Conservation (phyloP, 805 yeast genomes). For the Saturnispora galanensis region DNA sequence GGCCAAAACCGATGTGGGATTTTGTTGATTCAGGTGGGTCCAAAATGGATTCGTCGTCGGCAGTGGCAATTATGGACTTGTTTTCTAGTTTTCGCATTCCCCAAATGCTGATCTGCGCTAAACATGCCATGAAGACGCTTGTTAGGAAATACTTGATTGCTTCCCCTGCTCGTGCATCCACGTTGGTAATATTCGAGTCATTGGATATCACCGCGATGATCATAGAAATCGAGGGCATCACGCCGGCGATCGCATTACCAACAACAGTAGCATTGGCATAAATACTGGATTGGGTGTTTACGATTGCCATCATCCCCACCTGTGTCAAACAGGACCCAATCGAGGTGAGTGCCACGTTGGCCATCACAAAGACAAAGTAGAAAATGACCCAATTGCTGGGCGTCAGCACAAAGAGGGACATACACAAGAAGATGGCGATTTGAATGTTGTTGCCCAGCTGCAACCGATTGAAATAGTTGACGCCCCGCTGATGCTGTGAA, state of each 20-base stretch:
- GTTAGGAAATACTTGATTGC: constrained; percentile 32
- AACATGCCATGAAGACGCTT: constrained; percentile 15
- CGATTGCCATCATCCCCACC: constrained; percentile 84
- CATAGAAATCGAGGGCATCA: constrained; percentile 69
- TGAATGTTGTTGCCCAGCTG: constrained; percentile 52
- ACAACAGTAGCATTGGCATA: constrained; percentile 88
- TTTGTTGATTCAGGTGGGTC: background rate
- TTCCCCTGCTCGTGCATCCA: constrained; percentile 18
- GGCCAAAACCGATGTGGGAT: constrained; percentile 27
- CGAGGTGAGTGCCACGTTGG: constrained; percentile 54
- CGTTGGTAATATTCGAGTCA: constrained; percentile 7
- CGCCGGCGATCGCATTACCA: constrained; percentile 93
- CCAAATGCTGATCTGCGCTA: constrained; percentile 16
- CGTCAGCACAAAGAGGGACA: constrained; percentile 43
- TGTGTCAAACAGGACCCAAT: constrained; percentile 77
- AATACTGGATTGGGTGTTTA: constrained; percentile 61
- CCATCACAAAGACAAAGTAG: constrained; percentile 48
- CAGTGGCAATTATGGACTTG: background rate
- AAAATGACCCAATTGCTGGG: constrained; percentile 24
- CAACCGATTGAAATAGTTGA: constrained; percentile 48
- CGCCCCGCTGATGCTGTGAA: constrained; percentile 55
- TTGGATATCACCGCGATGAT: constrained; percentile 38
- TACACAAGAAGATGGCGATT: constrained; percentile 42
- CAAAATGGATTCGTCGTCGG: too few species aligned
- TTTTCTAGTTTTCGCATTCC: constrained; percentile 18